These are phyloP conservation scores for Helotiales sp. DNA, from an alignment of 2,329 filamentous ascomycete genomes.

Conservation along the genomic window DNA sequence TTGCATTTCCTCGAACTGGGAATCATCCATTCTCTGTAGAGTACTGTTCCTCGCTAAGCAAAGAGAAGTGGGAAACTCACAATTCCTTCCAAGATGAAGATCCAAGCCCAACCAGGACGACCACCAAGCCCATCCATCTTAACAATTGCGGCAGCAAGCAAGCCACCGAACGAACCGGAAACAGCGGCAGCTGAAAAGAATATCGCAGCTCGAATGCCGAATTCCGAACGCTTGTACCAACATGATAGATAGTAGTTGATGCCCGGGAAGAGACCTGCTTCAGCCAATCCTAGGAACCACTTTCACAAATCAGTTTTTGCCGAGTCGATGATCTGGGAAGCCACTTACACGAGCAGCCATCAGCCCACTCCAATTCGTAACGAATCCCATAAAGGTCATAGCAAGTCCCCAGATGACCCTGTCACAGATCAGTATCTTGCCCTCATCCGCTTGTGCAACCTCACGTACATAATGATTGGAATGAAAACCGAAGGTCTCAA, in stretches of 20 bases:
- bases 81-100: conserved; percentile 70
- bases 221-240: conserved; percentile 80
- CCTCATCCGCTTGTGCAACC: conserved; percentile 38
- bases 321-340: not conserved
- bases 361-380: conserved; percentile 33
- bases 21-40: too few relatives aligned
- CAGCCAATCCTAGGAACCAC: conserved; percentile 69
- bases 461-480: conserved; percentile 74
- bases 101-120: conserved; percentile 61
- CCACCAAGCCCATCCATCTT: conserved; percentile 66
- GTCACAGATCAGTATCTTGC: not conserved
- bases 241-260: conserved; percentile 80
- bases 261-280: conserved; percentile 75
- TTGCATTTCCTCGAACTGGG: too few relatives aligned
- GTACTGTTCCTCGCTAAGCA: too few relatives aligned
- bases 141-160: conserved; percentile 70
- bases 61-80: conserved; percentile 32
- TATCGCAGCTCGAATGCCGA: conserved; percentile 76
- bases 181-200: conserved; percentile 84
- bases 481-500: conserved; percentile 77
- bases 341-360: conserved; percentile 31
- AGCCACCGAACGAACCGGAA: conserved; percentile 74
- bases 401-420: conserved; percentile 65
- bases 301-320: not conserved
- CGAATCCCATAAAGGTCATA: conserved; percentile 56